Base-by-base conservation (phyloP, 805 yeast species). In the Debaryomyces maramus region DNA sequence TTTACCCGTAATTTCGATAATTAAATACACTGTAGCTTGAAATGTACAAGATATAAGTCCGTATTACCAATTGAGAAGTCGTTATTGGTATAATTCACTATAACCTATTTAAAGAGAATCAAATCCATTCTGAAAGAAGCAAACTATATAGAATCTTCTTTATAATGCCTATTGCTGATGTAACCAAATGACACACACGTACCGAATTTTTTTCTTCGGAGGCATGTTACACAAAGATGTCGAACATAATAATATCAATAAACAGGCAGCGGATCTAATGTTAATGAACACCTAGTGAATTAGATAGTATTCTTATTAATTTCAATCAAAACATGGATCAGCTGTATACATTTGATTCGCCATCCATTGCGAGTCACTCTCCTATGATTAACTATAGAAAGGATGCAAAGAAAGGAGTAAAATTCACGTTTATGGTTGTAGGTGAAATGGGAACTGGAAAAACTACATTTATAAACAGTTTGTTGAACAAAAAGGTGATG, bases 391-490 rank as follows among this genome's bases (percentile, higher is more conserved):
- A 69, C 51, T 70, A 83, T 48, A 72, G 81, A 40, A 83, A 81
- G 56, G 90, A 85, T 52, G 77, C 80, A 47, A 82, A 78, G 54
- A 81, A 85, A 53, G 89, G 88, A 27, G 73, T 84, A 54, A 80
- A 83, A 47, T 85, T 85, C 66, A 80, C 89, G 28, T 67, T 85
- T 51, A 73, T 85, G 80, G 74, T 83, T 13, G 79, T 81, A 17
- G 95, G 95, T 14, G 77, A 78, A 34, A 74, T 81, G 45, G 91
- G 91, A 13, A 77, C 87, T 0, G 95, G 95, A 8, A 85, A 85
- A 56, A 78, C 90, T 15, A 80, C 91, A 0, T 85, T 85, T 54
- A 70, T 85, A 45, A 85, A 85, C 54, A 74, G 85, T 32, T 57
- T 85, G 36, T 60, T 85, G 44, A 85, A 81, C 55, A 78, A 80